These are phyloP conservation scores for Phlebiopsis flavidoalba DNA, from an alignment of 768 basidiomycete species.

Conservation along the genomic window DNA sequence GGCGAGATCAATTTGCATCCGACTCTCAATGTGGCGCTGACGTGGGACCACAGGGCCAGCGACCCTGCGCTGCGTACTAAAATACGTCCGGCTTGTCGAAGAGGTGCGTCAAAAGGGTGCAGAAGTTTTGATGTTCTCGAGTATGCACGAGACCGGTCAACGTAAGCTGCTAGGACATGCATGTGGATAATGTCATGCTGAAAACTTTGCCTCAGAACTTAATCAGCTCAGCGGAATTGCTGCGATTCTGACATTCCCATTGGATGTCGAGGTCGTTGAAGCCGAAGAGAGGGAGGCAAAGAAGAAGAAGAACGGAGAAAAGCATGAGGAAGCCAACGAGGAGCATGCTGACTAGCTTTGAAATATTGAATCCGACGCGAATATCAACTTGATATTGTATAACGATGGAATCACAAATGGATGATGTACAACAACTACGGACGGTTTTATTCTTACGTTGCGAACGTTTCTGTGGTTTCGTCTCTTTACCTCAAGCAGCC, in stretches of 20 bases:
- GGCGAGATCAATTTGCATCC: conserved; percentile 39
- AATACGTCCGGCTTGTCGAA: conserved; percentile 86
- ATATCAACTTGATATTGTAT: no score
- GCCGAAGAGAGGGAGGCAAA: conserved; percentile 80
- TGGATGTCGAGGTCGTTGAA: conserved; percentile 94
- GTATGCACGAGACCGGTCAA: conserved; percentile 99
- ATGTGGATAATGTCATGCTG: neutral
- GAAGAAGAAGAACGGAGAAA: conserved; percentile 34
- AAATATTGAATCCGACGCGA: neutral
- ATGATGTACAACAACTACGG: neutral
- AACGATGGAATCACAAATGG: no score
- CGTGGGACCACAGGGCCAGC: conserved; percentile 52
- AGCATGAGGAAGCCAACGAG: neutral
- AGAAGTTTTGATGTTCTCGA: conserved; percentile 95
- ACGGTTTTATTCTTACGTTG: neutral
- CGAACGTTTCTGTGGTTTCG: neutral
- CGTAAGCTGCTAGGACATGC: conserved; percentile 46
- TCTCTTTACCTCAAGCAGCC: neutral
- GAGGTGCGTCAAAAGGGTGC: conserved; percentile 83
- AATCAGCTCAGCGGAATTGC: conserved; percentile 94
- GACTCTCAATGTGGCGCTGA: neutral
- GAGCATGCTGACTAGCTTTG: neutral
- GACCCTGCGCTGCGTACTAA: conserved; percentile 73
- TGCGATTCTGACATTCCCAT: conserved; percentile 91
- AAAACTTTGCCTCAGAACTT: conserved; percentile 56